Evolutionary conservation across 139 green algal genomes (phyloP).

Genomic region (Chlorella sorokiniana): DNA sequence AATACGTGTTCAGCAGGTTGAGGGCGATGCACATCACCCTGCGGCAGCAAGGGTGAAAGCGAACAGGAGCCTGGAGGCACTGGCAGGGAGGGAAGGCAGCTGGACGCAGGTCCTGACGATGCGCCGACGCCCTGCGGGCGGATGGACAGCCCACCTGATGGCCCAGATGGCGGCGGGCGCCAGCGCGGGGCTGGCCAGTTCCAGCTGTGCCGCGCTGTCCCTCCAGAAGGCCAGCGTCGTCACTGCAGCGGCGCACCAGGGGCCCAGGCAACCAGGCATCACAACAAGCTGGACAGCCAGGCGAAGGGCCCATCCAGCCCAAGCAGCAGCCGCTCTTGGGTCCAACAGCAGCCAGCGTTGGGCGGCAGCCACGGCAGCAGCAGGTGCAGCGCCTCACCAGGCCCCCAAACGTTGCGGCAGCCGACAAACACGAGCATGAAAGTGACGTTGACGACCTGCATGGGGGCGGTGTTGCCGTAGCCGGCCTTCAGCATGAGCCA

Average conservation of each 20-base stretch:
- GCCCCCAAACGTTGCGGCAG: conserved; percentile 54
- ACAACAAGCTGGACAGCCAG: neutral
- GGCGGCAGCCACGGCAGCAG: neutral
- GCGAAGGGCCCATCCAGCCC: neutral
- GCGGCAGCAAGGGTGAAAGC: neutral
- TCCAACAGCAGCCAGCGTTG: neutral
- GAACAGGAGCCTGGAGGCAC: neutral
- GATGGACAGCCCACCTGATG: conserved; percentile 9
- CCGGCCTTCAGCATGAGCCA: conserved; percentile 64
- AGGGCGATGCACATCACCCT: neutral
- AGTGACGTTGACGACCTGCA: conserved; percentile 39
- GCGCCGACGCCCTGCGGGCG: too few relatives aligned
- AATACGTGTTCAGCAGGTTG: conserved; percentile 24
- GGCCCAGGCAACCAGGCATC: neutral
- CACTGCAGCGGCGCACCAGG: neutral
- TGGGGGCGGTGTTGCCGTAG: conserved; percentile 15
- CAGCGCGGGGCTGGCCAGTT: neutral
- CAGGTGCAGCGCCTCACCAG: neutral
- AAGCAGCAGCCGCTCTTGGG: neutral
- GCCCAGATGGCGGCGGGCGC: neutral
- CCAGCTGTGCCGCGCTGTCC: conserved; percentile 3
- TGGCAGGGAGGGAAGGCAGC: neutral
- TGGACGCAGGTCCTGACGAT: too few relatives aligned
- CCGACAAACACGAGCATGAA: conserved; percentile 54
- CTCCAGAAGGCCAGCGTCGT: conserved; percentile 21